phyloP scores from a whole-genome alignment of 371 early-diverging fungal genomes.

The Capniomyces stellatus region DNA sequence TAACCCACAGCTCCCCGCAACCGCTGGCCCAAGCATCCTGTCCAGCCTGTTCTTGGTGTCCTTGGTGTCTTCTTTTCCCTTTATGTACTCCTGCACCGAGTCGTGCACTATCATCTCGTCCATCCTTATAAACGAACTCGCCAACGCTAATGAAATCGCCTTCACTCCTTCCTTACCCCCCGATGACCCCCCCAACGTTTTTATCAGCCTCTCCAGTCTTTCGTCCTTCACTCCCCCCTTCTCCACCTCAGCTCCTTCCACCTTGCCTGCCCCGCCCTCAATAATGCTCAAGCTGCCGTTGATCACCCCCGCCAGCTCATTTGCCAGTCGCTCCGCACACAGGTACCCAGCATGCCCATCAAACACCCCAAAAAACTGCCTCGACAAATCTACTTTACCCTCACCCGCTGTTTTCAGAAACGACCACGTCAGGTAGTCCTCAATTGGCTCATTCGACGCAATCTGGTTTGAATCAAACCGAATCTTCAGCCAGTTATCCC shows the following conservation, averaged over 20 bases:
- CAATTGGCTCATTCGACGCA: slow-evolving; percentile 35
- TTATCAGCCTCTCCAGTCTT: background rate
- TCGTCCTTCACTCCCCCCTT: background rate
- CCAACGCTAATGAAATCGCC: slow-evolving; percentile 10
- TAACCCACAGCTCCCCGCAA: slow-evolving; percentile 24
- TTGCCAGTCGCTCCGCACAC: slow-evolving; percentile 29
- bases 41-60: slow-evolving; percentile 9
- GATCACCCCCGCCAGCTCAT: slow-evolving; percentile 13
- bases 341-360: slow-evolving; percentile 41
- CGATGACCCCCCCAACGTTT: background rate
- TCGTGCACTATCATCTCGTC: slow-evolving; percentile 19
- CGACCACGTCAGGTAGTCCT: slow-evolving; percentile 27
- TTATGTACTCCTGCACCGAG: slow-evolving; percentile 12
- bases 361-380: slow-evolving; percentile 36
- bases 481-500: background rate
- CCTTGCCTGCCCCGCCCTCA: too few relatives aligned
- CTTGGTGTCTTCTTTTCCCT: slow-evolving; percentile 3
- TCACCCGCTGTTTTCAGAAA: background rate
- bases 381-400: slow-evolving; percentile 12
- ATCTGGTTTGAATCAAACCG: slow-evolving; percentile 29
- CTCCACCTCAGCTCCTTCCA: too few relatives aligned
- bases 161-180: background rate
- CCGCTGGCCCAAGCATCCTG: slow-evolving; percentile 19
- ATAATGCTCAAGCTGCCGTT: slow-evolving; percentile 7
- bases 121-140: slow-evolving; percentile 19